phyloP scores from a whole-genome alignment of 805 yeast genomes.

The Wickerhamomyces bovis region DNA sequence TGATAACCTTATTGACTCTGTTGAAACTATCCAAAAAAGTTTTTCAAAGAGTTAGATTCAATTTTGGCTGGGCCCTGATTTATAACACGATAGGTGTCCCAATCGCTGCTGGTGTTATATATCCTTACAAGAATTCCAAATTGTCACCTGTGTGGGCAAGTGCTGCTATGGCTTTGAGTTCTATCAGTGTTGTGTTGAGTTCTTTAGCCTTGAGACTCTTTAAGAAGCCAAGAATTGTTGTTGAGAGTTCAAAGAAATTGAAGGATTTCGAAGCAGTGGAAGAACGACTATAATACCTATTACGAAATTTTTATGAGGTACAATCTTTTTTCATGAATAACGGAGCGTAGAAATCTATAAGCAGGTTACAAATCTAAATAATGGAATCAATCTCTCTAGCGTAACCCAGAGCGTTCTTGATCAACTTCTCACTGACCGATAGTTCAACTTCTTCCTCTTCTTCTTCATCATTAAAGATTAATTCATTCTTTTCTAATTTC shows the following conservation, averaged over 20 bases:
- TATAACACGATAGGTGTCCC: conserved; percentile 56
- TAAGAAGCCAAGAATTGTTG: conserved; percentile 29
- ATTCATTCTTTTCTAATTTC: conserved; percentile 45
- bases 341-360: not conserved
- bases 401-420: conserved; percentile 72
- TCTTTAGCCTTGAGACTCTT: conserved; percentile 47
- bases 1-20: conserved; percentile 47
- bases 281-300: not conserved
- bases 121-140: conserved; percentile 48
- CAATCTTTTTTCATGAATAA: no score
- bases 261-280: conserved; percentile 10
- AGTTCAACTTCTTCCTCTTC: conserved; percentile 27
- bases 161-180: conserved; percentile 59
- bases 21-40: conserved; percentile 46
- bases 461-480: conserved; percentile 36
- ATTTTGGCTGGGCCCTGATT: conserved; percentile 54
- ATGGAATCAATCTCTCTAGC: conserved; percentile 92
- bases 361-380: conserved; percentile 37
- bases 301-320: no score
- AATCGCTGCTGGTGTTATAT: conserved; percentile 61
- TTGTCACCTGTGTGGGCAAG: conserved; percentile 62
- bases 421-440: conserved; percentile 38
- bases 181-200: conserved; percentile 52
- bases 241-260: conserved; percentile 7
- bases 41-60: conserved; percentile 47